Conservation (phyloP, 495 filamentous ascomycete genomes). For the Amniculicola lignicola region DNA sequence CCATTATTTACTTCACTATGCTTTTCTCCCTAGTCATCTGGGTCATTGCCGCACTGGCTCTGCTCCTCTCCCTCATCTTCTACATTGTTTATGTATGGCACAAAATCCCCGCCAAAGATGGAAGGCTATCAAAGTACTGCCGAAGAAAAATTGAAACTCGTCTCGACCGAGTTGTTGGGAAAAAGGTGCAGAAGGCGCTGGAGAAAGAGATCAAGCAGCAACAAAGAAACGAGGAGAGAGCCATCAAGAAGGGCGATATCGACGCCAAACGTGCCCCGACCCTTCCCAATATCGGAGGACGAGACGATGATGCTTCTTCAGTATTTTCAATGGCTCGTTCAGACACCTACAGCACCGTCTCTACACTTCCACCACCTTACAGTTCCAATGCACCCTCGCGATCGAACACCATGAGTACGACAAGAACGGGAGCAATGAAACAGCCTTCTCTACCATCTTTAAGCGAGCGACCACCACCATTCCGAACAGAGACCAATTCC, state of each 20-base stretch:
- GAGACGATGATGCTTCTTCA: conserved; percentile 47
- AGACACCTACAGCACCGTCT: conserved; percentile 40
- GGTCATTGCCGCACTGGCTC: conserved; percentile 73
- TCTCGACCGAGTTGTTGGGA: conserved; percentile 72
- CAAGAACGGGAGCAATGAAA: conserved; percentile 13
- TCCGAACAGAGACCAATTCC: conserved; percentile 44
- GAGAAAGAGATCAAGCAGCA: conserved; percentile 65
- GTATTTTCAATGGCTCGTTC: conserved; percentile 14
- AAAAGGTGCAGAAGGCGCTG: conserved; percentile 81
- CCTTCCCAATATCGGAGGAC: conserved; percentile 49
- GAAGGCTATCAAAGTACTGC: conserved; percentile 79
- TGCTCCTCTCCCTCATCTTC: conserved; percentile 67
- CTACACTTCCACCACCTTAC: conserved; percentile 59
- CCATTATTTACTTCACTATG: conserved; percentile 82
- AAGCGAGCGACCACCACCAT: conserved; percentile 36
- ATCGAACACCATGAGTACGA: conserved; percentile 32
- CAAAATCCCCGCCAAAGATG: conserved; percentile 75
- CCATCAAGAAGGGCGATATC: conserved; percentile 53
- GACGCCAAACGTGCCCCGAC: conserved; percentile 62
- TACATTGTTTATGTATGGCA: conserved; percentile 88
- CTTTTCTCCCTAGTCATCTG: conserved; percentile 86
- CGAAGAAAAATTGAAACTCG: conserved; percentile 81
- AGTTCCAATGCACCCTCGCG: conserved; percentile 47
- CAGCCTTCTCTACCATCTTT: conserved; percentile 48
- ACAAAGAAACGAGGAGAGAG: conserved; percentile 54